phyloP scores from a whole-genome alignment of 148 eudicot species.

The Silene uniflora region DNA sequence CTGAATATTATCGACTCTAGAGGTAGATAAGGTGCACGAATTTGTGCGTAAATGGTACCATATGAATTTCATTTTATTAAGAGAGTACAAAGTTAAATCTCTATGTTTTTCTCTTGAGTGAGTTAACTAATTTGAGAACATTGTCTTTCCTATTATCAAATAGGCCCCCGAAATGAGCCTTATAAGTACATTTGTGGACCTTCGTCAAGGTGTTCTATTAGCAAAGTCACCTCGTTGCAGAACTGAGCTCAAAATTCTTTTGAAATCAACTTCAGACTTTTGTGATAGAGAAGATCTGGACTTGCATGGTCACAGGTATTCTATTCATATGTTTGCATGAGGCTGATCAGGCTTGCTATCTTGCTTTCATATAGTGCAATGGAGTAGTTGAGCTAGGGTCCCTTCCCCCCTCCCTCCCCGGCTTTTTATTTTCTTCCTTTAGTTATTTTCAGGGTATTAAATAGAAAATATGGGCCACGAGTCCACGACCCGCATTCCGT shows the following conservation, averaged over 20 bases:
- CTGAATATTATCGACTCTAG: not conserved
- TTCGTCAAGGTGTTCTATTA: constrained; percentile 46
- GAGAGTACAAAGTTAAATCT: not conserved
- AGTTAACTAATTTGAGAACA: not conserved
- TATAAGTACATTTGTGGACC: constrained; percentile 68
- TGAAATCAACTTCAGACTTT: constrained; percentile 31
- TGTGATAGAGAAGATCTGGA: constrained; percentile 47
- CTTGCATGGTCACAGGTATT: constrained; percentile 64
- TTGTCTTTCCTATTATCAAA: constrained; percentile 18
- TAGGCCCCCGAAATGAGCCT: constrained; percentile 87
- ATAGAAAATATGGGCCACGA: not conserved
- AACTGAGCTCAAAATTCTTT: constrained; percentile 59
- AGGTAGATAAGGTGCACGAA: not conserved
- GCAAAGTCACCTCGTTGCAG: constrained; percentile 80
- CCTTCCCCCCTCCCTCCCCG: not conserved
- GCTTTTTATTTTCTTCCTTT: not conserved
- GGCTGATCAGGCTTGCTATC: not conserved
- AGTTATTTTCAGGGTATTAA: not conserved
- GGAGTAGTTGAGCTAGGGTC: not conserved
- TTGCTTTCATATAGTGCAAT: not conserved
- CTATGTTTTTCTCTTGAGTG: not conserved
- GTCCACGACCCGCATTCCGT: not conserved
- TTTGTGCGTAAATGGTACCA: not conserved
- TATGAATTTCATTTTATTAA: not conserved
- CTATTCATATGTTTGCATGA: not conserved